phyloP scores from a whole-genome alignment of 2,329 filamentous ascomycete genomes.

The Neofusicoccum ribis region DNA sequence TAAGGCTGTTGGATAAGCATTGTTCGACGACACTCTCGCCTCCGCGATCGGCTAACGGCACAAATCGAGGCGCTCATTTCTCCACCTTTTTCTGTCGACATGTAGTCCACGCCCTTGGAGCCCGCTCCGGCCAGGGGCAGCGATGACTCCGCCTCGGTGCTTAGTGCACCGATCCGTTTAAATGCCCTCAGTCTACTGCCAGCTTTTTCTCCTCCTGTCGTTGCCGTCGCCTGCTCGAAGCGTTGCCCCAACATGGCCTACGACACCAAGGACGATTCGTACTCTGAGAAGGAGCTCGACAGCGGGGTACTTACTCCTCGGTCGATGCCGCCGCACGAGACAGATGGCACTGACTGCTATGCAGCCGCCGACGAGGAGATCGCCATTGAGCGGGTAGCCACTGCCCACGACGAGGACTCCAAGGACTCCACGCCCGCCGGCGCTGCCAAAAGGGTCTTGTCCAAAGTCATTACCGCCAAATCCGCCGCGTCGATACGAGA shows the following conservation, averaged over 20 bases:
- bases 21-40: background rate
- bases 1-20: background rate
- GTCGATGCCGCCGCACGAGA: slow-evolving; percentile 12
- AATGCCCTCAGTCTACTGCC: background rate
- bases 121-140: background rate
- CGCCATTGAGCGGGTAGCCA: slow-evolving; percentile 11
- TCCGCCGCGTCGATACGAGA: slow-evolving; percentile 30
- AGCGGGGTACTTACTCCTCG: slow-evolving; percentile 21
- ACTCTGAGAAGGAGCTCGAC: slow-evolving; percentile 16
- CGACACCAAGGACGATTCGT: background rate
- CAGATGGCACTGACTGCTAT: slow-evolving; percentile 8
- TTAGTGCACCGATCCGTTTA: background rate
- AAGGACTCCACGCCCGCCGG: background rate
- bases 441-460: slow-evolving; percentile 9
- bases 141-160: slow-evolving; percentile 5
- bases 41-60: slow-evolving; percentile 2
- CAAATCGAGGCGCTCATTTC: background rate
- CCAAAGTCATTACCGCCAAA: slow-evolving; percentile 24
- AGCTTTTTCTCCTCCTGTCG: background rate
- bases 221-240: background rate
- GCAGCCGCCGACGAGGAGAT: slow-evolving; percentile 13
- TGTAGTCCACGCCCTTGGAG: background rate
- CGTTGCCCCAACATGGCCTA: background rate
- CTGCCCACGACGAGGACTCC: slow-evolving; percentile 6
- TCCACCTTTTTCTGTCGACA: slow-evolving; percentile 6